A percentile compares a stretch with the other conserved stretches of the same genome.
phyloP scores from a whole-genome alignment of 148 eudicot species.

The Silene conica region DNA sequence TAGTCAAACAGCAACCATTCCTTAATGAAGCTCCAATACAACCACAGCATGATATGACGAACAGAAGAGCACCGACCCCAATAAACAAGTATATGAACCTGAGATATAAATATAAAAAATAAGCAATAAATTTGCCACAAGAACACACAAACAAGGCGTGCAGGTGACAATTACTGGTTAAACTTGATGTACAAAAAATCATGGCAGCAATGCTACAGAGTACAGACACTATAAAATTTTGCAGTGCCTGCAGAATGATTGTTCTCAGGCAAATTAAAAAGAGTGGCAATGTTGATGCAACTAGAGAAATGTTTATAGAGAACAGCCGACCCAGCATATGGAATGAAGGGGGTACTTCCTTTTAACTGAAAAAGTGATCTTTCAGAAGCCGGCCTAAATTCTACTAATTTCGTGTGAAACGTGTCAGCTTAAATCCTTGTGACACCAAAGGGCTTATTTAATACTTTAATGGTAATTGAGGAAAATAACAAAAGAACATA shows the following conservation, averaged over 20 bases:
- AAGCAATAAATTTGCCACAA: neutral
- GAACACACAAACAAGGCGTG: constrained; percentile 1
- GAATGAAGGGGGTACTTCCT: neutral
- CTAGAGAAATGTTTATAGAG: too few relatives aligned
- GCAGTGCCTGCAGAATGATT: neutral
- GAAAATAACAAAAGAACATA: too few relatives aligned
- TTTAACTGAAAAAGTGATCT: too few relatives aligned
- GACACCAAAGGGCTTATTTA: too few relatives aligned
- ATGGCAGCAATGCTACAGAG: neutral
- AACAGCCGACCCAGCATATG: neutral
- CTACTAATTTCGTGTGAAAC: too few relatives aligned
- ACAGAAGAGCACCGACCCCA: constrained; percentile 63
- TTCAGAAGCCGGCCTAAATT: too few relatives aligned
- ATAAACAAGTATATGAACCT: constrained; percentile 86
- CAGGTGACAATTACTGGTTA: neutral
- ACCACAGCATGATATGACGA: constrained; percentile 80
- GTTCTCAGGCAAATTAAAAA: neutral
- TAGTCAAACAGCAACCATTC: constrained; percentile 85
- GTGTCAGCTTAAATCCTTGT: too few relatives aligned
- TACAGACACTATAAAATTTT: neutral
- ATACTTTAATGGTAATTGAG: too few relatives aligned
- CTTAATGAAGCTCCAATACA: constrained; percentile 76
- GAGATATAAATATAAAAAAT: constrained; percentile 22
- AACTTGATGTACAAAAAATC: neutral
- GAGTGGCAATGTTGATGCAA: neutral